Evolutionary conservation across 1,139 yeast genomes (phyloP), one percentile per base, ranked within the genome.

Genomic region (Debaryomyces subglobosus): DNA sequence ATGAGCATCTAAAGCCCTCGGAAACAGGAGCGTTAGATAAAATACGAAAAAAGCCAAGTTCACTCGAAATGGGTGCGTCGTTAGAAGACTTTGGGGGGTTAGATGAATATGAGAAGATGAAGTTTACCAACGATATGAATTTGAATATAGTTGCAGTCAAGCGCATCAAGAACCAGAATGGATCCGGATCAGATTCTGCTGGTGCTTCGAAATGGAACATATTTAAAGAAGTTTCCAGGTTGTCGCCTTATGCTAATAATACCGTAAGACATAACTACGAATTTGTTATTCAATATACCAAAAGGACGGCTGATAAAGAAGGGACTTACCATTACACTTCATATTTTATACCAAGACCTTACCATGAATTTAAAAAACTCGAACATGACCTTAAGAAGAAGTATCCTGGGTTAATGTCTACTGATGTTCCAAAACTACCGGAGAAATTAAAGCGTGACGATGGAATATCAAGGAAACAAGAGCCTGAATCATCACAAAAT

Each of bases 361-460:
- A 89, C 60, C 71, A 78, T 4, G 89, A 89, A 16, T 91, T 92
- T 61, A 77, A 74, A 50, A 67, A 67, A 3, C 68, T 92, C 35
- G 83, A 85, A 47, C 66, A 69, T 24, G 61, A 65, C 12, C 68
- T 91, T 49, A 78, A 76, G 49, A 71, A 70, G 42, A 72, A 70
- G 45, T 86, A 82, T 56, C 96, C 97, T 0, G 96, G 96, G 0
- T 76, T 85, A 43, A 79, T 79, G 60, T 60, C 89, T 29, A 87
- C 95, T 0, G 76, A 74, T 9, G 67, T 88, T 12, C 90, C 63
- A 2, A 60, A 55, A 27, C 55, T 75, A 20, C 97, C 58, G 59
- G 79, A 44, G 68, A 85, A 69, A 76, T 78, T 64, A 70, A 82
- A 67, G 65, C 68, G 58, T 57, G 77, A 72, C 56, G 61, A 61